A percentile compares a stretch with the other conserved stretches of the same genome.
Evolutionary conservation across 148 eudicot genomes (phyloP).

Genomic region (Camellia japonica): DNA sequence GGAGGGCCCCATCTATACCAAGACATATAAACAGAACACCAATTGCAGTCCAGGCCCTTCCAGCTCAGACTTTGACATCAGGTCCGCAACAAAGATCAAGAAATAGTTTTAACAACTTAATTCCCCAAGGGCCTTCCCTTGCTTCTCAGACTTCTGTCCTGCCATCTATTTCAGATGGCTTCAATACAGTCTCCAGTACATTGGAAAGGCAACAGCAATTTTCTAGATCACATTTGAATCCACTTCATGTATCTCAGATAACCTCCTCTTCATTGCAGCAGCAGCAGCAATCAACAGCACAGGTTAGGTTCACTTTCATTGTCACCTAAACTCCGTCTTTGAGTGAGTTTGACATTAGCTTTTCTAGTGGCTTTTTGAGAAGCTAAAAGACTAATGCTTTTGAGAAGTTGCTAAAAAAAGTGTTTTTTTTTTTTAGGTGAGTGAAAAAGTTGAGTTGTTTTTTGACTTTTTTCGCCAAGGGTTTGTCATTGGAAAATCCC

Average conservation of each 20-base stretch:
- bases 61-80: slow-evolving; percentile 39
- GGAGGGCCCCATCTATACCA: slow-evolving; percentile 29
- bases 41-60: slow-evolving; percentile 59
- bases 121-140: slow-evolving; percentile 26
- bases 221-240: slow-evolving; percentile 18
- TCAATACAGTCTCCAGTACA: slow-evolving; percentile 11
- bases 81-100: slow-evolving; percentile 31
- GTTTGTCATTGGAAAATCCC: neutral
- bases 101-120: slow-evolving; percentile 23
- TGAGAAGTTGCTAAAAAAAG: too few species aligned
- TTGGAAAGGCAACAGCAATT: slow-evolving; percentile 36
- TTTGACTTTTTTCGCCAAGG: too few species aligned
- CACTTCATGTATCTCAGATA: slow-evolving; percentile 26
- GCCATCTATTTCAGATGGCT: slow-evolving; percentile 16
- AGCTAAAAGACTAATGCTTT: too few species aligned
- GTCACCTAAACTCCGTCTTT: neutral
- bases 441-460: too few species aligned
- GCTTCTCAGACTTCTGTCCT: slow-evolving; percentile 31
- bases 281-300: slow-evolving; percentile 29
- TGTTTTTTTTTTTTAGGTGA: too few species aligned
- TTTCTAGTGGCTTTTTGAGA: too few species aligned
- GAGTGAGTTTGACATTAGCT: too few species aligned
- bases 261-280: slow-evolving; percentile 32
- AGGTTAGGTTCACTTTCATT: slow-evolving; percentile 27
- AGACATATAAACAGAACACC: slow-evolving; percentile 47